Evolutionary conservation across 192 early-diverging fungal species (phyloP), one percentile per base, ranked within the genome.

Genomic region (Linnemannia exigua): DNA sequence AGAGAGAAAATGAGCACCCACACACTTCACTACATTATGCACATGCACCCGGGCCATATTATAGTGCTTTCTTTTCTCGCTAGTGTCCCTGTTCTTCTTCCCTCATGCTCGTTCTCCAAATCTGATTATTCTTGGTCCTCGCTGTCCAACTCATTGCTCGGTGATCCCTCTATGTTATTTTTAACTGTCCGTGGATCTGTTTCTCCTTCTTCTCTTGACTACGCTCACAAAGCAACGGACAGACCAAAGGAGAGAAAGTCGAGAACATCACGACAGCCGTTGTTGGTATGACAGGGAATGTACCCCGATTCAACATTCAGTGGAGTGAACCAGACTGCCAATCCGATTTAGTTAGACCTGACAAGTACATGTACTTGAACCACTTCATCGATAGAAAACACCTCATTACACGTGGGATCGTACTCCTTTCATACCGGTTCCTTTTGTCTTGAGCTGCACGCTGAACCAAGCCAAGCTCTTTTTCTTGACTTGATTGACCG

Each of bases 31-130:
- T 1, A 31, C 14, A 25, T 63, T 63, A 63, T 63, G 58, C 58
- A 63, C 58, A 63, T 63, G 58, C 58, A 63, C 58, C 58, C 58
- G 58, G 58, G 58, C 58, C 58, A 63, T 63, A 63, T 25, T 33
- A 15, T 31, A n/a, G n/a, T n/a, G n/a, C 31, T 44, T 31, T 63
- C 41, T 44, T 9, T 9, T 44, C 41, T 44, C 41, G 3, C 9
- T 44, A 6, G 25, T 9, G 52, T 25, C 25, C 52, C 17, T 54
- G 52, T n/a, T 54, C 25, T 11, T n/a, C 4, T 54, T 54, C 22
- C n/a, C n/a, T n/a, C n/a, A n/a, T n/a, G n/a, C n/a, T n/a, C n/a
- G n/a, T n/a, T n/a, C n/a, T n/a, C n/a, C n/a, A n/a, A n/a, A n/a
- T n/a, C n/a, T n/a, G n/a, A n/a, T n/a, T n/a, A n/a, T n/a, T n/a